Evolutionary conservation across 2,329 filamentous ascomycete genomes (phyloP).

Genomic region (Colletotrichum chrysophilum): DNA sequence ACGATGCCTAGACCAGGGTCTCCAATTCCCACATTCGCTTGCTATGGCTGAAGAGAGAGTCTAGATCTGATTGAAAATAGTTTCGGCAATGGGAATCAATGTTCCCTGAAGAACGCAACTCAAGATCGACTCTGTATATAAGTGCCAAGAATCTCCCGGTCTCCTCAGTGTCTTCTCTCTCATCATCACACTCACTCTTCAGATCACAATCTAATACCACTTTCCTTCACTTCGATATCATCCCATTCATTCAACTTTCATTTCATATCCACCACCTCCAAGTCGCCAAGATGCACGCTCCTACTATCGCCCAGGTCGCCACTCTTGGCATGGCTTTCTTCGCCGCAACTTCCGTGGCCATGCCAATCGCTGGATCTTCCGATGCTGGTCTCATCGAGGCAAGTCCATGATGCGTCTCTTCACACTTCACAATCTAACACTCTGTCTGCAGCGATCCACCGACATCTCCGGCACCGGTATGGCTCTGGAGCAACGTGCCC

Average conservation of each 20-base stretch:
- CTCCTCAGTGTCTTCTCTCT: neutral
- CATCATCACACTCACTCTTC: neutral
- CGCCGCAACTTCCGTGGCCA: constrained; percentile 1
- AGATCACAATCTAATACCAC: neutral
- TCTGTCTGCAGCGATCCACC: neutral
- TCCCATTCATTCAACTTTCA: neutral
- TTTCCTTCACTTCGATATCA: neutral
- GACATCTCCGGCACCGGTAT: neutral
- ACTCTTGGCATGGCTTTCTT: constrained; percentile 16
- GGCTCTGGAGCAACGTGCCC: neutral
- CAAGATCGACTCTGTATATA: neutral
- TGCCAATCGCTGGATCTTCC: neutral
- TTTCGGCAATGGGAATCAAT: neutral
- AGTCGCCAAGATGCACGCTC: constrained; percentile 4
- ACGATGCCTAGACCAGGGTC: neutral
- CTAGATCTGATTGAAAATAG: neutral
- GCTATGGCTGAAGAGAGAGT: neutral
- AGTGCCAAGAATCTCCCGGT: neutral
- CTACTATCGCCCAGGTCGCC: constrained; percentile 13
- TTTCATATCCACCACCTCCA: neutral
- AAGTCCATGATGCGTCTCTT: neutral
- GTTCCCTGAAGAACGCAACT: neutral
- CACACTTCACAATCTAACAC: neutral
- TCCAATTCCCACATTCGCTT: neutral
- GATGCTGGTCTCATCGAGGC: constrained; percentile 3